Conservation (phyloP, 768 basidiomycete species). For the Pulveroboletus sp. region DNA sequence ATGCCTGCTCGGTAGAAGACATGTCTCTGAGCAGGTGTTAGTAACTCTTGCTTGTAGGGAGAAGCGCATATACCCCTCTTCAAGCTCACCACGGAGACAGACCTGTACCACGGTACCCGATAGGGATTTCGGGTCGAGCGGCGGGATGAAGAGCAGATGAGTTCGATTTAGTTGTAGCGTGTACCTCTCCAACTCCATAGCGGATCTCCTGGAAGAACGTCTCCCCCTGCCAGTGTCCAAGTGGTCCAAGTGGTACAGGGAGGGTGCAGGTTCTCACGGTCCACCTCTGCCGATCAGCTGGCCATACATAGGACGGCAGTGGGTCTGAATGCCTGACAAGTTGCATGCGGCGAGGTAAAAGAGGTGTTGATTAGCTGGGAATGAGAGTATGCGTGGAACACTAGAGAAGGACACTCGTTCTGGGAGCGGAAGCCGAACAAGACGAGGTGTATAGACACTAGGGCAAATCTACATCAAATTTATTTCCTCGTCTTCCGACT, state of each 20-base stretch:
- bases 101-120: conserved; percentile 25
- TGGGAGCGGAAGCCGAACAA: background rate
- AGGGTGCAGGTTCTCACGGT: background rate
- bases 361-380: background rate
- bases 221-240: background rate
- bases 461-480: background rate
- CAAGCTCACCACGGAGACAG: conserved; percentile 13
- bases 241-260: background rate
- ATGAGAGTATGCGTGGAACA: background rate
- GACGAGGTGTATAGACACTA: background rate
- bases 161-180: conserved; percentile 20
- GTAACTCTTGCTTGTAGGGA: background rate
- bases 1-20: conserved; percentile 3
- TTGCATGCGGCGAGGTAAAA: background rate
- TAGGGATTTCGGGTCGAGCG: background rate
- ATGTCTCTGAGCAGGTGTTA: conserved; percentile 10
- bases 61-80: conserved; percentile 19
- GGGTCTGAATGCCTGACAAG: background rate
- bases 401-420: background rate
- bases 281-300: background rate
- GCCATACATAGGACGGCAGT: too few species aligned
- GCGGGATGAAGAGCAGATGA: conserved; percentile 22
- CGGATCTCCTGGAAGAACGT: background rate
- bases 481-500: conserved; percentile 69
- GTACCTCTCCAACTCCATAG: conserved; percentile 6